Evolutionary conservation across 179 eudicot genomes (phyloP).

Genomic region (Sideroxylon spinosum): DNA sequence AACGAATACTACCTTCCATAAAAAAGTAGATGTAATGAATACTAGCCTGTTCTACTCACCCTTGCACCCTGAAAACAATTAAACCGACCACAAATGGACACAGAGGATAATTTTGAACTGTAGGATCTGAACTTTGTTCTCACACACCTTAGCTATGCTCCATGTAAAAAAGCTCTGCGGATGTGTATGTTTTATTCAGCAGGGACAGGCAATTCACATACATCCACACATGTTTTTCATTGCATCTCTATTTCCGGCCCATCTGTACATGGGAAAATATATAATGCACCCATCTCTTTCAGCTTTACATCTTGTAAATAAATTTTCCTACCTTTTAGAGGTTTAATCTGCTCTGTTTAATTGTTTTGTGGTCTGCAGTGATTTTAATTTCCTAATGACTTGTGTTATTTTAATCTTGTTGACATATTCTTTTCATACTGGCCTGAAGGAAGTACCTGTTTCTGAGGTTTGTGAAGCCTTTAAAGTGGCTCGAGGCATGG

Average conservation of each 20-base stretch:
- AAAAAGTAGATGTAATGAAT: neutral
- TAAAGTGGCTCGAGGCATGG: slow-evolving; percentile 98
- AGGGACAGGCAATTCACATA: neutral
- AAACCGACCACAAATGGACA: neutral
- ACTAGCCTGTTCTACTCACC: neutral
- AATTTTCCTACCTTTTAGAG: neutral
- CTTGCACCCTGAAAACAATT: too few species aligned
- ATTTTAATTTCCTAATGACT: neutral
- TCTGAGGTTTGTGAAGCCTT: slow-evolving; percentile 88
- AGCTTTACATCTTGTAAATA: neutral
- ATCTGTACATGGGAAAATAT: neutral
- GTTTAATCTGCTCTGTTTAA: neutral
- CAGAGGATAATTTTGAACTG: neutral
- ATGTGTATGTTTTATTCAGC: neutral
- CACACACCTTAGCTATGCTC: neutral
- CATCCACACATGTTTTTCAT: neutral
- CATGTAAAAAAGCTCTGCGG: neutral
- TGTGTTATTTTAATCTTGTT: neutral
- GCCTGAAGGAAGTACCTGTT: slow-evolving; percentile 75
- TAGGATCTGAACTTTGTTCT: neutral
- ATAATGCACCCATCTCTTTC: neutral
- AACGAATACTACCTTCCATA: too few species aligned
- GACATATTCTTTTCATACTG: slow-evolving; percentile 16
- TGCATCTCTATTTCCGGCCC: neutral
- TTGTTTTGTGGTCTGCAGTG: slow-evolving; percentile 7